A percentile compares a stretch with the other conserved stretches of the same genome.
phyloP scores from a whole-genome alignment of 352 stramenopile genomes.

The Phytophthora brassicae region DNA sequence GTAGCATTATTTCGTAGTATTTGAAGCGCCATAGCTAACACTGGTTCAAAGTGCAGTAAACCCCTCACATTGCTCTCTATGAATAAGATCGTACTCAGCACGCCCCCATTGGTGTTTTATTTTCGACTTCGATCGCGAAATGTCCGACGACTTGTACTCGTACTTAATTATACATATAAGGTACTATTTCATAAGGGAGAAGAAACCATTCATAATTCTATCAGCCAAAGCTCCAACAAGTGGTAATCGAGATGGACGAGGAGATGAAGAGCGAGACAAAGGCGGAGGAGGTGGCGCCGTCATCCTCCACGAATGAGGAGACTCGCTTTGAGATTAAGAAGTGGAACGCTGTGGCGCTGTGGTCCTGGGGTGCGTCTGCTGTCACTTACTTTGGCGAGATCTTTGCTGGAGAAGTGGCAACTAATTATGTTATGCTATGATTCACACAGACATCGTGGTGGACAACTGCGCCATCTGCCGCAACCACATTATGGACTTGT shows the following conservation, averaged over 20 bases:
- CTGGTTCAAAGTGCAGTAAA: no score
- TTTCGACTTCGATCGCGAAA: not conserved
- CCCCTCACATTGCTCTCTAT: no score
- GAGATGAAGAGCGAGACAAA: conserved; percentile 64
- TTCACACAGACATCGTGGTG: conserved; percentile 84
- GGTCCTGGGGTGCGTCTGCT: conserved; percentile 92
- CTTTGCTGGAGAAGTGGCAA: conserved; percentile 12
- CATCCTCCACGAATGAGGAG: conserved; percentile 40
- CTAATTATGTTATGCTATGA: conserved; percentile 13
- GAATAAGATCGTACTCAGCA: no score
- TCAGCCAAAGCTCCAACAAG: conserved; percentile 6
- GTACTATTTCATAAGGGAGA: not conserved
- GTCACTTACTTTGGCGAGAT: conserved; percentile 11
- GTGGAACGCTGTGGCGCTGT: conserved; percentile 99
- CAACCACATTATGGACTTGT: conserved; percentile 99
- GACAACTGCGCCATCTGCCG: conserved; percentile 98
- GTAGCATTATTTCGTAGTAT: no score
- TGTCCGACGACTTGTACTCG: not conserved
- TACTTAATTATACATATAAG: not conserved
- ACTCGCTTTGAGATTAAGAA: conserved; percentile 99
- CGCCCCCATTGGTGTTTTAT: no score
- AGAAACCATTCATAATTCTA: conserved; percentile 14
- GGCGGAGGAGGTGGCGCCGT: conserved; percentile 13
- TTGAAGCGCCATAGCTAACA: no score
- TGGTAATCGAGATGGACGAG: conserved; percentile 53